Evolutionary conservation across 495 filamentous ascomycete genomes (phyloP).

Genomic region (Lophium mytilinum): DNA sequence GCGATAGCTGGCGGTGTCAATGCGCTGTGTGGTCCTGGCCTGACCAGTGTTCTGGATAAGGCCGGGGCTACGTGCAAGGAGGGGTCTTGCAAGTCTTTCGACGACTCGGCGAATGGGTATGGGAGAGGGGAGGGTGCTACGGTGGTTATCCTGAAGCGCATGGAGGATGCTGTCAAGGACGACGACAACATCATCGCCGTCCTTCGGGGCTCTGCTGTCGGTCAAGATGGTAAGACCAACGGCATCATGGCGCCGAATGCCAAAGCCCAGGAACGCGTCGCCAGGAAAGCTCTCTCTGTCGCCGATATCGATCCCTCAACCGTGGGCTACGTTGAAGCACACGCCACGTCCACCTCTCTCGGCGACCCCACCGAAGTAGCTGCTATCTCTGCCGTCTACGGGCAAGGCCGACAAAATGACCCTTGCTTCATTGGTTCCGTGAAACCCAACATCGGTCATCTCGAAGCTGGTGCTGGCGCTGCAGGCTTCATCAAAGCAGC

Average conservation of each 20-base stretch:
- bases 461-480: constrained; percentile 39
- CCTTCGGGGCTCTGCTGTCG: constrained; percentile 8
- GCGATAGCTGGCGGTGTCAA: constrained; percentile 43
- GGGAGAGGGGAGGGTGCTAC: constrained; percentile 18
- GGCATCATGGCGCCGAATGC: constrained; percentile 19
- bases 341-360: constrained; percentile 38
- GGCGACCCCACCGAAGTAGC: constrained; percentile 39
- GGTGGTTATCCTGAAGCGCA: constrained; percentile 4
- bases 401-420: constrained; percentile 2
- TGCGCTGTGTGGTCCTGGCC: constrained; percentile 31
- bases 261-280: constrained; percentile 12
- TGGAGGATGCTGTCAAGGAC: constrained; percentile 6
- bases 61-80: constrained; percentile 37
- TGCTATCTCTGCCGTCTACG: constrained; percentile 30
- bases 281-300: constrained; percentile 2
- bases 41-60: constrained; percentile 31
- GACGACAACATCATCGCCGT: constrained; percentile 15
- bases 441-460: constrained; percentile 41
- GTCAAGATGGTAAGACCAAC: constrained; percentile 15
- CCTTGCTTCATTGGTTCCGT: constrained; percentile 32
- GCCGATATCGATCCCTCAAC: constrained; percentile 20
- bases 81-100: constrained; percentile 39
- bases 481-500: constrained; percentile 37
- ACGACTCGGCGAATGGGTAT: constrained; percentile 30
- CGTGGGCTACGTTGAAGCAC: constrained; percentile 39